Evolutionary conservation across 306 rosid species (phyloP), one percentile per base, ranked within the genome.

Genomic region (Lotus japonicus): DNA sequence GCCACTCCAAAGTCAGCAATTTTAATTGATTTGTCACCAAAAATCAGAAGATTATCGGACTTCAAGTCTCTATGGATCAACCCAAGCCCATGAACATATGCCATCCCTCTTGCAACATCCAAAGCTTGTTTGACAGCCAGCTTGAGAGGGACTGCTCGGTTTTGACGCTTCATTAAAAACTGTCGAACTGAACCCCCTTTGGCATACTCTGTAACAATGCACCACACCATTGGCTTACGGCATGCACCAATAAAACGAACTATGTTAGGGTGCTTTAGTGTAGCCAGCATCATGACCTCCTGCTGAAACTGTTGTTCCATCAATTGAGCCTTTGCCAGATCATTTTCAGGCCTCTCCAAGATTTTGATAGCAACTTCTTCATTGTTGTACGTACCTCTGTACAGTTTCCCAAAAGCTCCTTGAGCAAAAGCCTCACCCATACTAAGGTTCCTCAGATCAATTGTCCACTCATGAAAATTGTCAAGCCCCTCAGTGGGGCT

Each of bases 1-100:
- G 96, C 96, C 77, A 89, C 94, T 28, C 96, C 96, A 80, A 87
- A 89, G 77, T 89, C 96, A 39, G 96, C 96, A 80, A 90, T 86
- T 70, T 90, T 90, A 23, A 90, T 90, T n/a, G 96, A 90, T 68
- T 90, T 90, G 75, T 90, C 95, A 7, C 91, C 80, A 74, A 68
- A 82, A 69, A 90, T 90, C 83, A 90, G 70, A 57, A 90, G 95
- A 61, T 90, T 90, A 84, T 90, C 96, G 38, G 96, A 90, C 68
- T 90, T 90, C 64, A 90, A 83, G 70, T 90, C 96, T 74, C 96
- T 80, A 77, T 90, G 96, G 64, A 90, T 90, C 64, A 90, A 58
- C n/a, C 94, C 89, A 11, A 85, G 83, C 12, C 79, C 95, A 72
- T 90, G 96, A 65, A 87, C 95, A 82, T 87, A 87, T 35, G 85